Percentiles rank a stretch among this genome's conserved stretches.
phyloP scores from a whole-genome alignment of 768 basidiomycete genomes.

The Hortiboletus campestris region DNA sequence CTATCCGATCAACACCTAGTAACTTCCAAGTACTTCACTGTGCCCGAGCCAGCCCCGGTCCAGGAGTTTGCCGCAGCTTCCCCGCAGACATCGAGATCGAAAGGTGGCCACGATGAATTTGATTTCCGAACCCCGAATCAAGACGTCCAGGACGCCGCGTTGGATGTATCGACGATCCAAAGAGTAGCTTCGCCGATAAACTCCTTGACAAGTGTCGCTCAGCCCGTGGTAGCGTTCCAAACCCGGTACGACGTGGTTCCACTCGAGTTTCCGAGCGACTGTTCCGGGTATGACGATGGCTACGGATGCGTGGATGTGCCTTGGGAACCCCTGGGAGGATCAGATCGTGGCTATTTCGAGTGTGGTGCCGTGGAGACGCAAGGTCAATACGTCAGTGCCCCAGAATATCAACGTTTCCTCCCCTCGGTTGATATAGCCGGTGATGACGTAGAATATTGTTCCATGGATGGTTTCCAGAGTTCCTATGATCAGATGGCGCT shows the following conservation, averaged over 20 bases:
- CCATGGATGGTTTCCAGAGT: neutral
- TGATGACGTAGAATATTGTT: constrained; percentile 1
- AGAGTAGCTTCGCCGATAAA: neutral
- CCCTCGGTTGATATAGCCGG: neutral
- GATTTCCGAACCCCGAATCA: neutral
- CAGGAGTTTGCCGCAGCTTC: neutral
- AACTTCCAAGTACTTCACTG: constrained; percentile 9
- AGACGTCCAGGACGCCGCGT: neutral
- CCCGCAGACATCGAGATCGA: neutral
- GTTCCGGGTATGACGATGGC: constrained; percentile 2
- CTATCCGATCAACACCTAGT: constrained; percentile 3
- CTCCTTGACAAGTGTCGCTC: constrained; percentile 3
- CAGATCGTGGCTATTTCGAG: neutral
- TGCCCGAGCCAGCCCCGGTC: neutral
- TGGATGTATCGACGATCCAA: neutral
- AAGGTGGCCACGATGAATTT: neutral
- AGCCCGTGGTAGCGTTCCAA: constrained; percentile 3
- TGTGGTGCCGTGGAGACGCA: neutral
- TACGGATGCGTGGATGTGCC: neutral
- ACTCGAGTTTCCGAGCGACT: constrained; percentile 15
- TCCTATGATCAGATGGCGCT: neutral
- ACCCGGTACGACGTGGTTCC: constrained; percentile 11
- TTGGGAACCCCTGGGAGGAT: neutral
- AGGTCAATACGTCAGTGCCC: neutral
- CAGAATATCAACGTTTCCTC: neutral